Evolutionary conservation across 148 eudicot genomes (phyloP), one percentile per base, ranked within the genome.

Genomic region (Chenopodium formosanum): DNA sequence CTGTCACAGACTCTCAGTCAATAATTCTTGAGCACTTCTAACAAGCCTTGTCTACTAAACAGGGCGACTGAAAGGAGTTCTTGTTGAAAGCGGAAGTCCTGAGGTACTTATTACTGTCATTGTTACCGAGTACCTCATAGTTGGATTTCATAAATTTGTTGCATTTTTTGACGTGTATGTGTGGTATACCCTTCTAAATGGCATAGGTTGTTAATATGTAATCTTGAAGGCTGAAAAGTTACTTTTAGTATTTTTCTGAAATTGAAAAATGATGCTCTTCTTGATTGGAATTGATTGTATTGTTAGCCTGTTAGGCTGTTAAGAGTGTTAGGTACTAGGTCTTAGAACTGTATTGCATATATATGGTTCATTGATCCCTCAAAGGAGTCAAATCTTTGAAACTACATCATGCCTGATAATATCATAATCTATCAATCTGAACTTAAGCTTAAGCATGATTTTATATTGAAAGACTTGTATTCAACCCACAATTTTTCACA

Each of bases 21-120:
- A 4, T 68, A 19, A 73, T 67, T 66, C 44, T 60, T 14, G 19
- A 67, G 17, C 52, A n/a, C n/a, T 70, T 80, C 53, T 82, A 76
- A 75, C 62, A 58, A 23, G 5, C 3, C 34, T 67, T 66, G 22
- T 75, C 14, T 9, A 17, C 25, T 72, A 60, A 82, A 83, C 92
- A 93, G 99, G 99, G 74, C 92, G 90, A 84, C 79, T 96, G 80
- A 96, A 91, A 85, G 99, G 99, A 66, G 92, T 96, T 81, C 91
- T 94, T 71, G 88, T 96, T 81, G 99, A 96, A 90, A 96, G 99
- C 46, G 99, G 99, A 83, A 94, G 90, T 79, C 88, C 98, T 82
- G 99, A 96, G 99, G 99, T 95, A 92, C 44, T 17, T 6, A 75
- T 81, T 58, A 25, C 37, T 73, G 19, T 79, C n/a, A 31, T 8